Percentiles rank a stretch among this genome's conserved stretches.
These are phyloP conservation scores for Fusarium sublunatum DNA, from an alignment of 2,329 filamentous ascomycete genomes.

Conservation along the genomic window DNA sequence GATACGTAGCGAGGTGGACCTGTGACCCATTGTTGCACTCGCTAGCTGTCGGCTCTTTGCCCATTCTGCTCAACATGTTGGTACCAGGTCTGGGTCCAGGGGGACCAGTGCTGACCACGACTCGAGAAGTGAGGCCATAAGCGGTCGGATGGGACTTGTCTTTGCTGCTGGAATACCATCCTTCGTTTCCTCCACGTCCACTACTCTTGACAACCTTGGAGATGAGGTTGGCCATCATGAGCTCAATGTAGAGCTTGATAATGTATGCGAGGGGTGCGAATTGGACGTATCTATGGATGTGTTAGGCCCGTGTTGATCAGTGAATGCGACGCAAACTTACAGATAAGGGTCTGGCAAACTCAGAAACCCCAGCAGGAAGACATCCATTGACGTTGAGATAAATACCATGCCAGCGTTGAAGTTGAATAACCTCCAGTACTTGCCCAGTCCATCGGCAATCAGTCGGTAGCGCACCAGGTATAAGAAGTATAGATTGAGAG, in stretches of 20 bases:
- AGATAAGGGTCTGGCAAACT: constrained; percentile 35
- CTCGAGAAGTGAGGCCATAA: constrained; percentile 19
- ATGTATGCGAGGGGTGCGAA: constrained; percentile 64
- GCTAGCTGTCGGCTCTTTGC: constrained; percentile 4
- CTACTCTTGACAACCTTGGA: constrained; percentile 49
- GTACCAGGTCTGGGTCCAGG: background rate
- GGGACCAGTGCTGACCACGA: constrained; percentile 13
- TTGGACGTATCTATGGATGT: constrained; percentile 52
- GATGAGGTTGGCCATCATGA: constrained; percentile 64
- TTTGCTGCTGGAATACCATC: constrained; percentile 17
- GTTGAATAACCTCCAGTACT: constrained; percentile 61
- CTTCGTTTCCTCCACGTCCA: background rate
- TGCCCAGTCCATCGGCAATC: constrained; percentile 59
- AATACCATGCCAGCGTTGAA: constrained; percentile 62
- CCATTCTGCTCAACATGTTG: constrained; percentile 5
- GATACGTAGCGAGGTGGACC: constrained; percentile 19
- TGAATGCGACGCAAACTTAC: constrained; percentile 9
- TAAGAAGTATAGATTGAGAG: constrained; percentile 63
- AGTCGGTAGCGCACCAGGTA: constrained; percentile 58
- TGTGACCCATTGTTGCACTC: constrained; percentile 15
- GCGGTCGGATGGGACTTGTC: constrained; percentile 26
- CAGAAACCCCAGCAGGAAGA: constrained; percentile 43
- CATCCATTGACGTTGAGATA: constrained; percentile 62
- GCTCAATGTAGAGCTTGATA: constrained; percentile 65
- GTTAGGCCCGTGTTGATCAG: constrained; percentile 22